phyloP scores from a whole-genome alignment of 2,329 filamentous ascomycete species.

The Claviceps arundinis region DNA sequence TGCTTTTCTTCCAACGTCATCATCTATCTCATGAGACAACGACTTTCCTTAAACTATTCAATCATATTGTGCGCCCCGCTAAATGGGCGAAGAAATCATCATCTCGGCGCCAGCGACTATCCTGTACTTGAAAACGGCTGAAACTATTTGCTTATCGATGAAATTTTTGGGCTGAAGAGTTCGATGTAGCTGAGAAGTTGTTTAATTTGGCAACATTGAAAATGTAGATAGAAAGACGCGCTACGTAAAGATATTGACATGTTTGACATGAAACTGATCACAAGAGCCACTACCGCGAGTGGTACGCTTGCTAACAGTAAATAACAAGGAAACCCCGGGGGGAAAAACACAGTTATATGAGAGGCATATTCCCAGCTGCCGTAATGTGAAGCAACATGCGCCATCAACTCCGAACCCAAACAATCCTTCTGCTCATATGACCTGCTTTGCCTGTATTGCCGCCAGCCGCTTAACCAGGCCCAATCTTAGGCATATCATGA shows the following conservation, averaged over 20 bases:
- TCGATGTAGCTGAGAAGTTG: no score
- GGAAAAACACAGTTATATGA: not conserved
- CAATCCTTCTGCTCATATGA: not conserved
- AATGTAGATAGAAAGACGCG: no score
- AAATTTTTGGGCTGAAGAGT: no score
- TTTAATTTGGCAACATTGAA: no score
- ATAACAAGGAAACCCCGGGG: not conserved
- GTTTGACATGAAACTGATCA: not conserved
- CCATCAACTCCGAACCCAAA: not conserved
- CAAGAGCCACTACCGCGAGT: not conserved
- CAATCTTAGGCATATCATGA: conserved; percentile 80
- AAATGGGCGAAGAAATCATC: not conserved
- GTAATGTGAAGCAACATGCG: not conserved
- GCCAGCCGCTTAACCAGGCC: conserved; percentile 34
- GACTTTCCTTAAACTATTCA: conserved; percentile 2
- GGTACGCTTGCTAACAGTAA: not conserved
- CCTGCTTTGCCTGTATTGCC: not conserved
- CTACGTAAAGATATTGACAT: not conserved
- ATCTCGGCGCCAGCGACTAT: not conserved
- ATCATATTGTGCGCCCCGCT: conserved; percentile 25
- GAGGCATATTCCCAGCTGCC: not conserved
- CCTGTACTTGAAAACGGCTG: not conserved
- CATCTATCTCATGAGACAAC: not conserved
- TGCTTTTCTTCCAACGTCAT: not conserved
- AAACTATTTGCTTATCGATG: no score